Evolutionary conservation across 2,329 filamentous ascomycete species (phyloP).

Genomic region (Leptographium radiaticola): DNA sequence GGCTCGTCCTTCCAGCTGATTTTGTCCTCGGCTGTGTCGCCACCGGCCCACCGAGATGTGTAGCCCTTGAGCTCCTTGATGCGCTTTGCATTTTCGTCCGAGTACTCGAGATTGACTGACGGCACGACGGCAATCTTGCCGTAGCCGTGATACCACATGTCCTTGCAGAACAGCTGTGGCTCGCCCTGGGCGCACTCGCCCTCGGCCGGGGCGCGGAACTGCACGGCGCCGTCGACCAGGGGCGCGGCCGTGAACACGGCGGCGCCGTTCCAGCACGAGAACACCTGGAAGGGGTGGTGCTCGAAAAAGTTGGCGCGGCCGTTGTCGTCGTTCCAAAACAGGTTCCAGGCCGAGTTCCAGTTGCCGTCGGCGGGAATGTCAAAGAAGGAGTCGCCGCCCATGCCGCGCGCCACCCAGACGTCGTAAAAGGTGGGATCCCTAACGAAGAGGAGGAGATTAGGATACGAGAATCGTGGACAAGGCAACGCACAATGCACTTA

Average conservation of each 20-base stretch:
- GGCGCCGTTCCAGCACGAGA: slow-evolving; percentile 46
- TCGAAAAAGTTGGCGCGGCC: slow-evolving; percentile 20
- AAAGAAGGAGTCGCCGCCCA: slow-evolving; percentile 43
- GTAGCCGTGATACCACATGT: slow-evolving; percentile 37
- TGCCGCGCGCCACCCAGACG: slow-evolving; percentile 38
- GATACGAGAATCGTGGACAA: too few relatives aligned
- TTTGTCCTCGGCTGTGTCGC: slow-evolving; percentile 6
- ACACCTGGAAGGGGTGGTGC: slow-evolving; percentile 40
- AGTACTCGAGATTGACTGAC: slow-evolving; percentile 41
- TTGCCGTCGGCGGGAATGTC: slow-evolving; percentile 33
- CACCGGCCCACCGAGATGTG: slow-evolving; percentile 20
- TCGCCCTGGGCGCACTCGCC: slow-evolving; percentile 42
- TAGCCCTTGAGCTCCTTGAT: slow-evolving; percentile 40
- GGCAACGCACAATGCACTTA: too few relatives aligned
- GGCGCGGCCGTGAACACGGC: slow-evolving; percentile 33
- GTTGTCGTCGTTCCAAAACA: slow-evolving; percentile 37
- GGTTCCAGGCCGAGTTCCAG: slow-evolving; percentile 34
- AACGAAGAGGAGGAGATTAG: too few relatives aligned
- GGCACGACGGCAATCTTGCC: slow-evolving; percentile 43
- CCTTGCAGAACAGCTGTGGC: slow-evolving; percentile 42
- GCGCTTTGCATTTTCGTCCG: slow-evolving; percentile 26
- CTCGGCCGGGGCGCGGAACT: slow-evolving; percentile 27
- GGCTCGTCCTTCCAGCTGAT: slow-evolving; percentile 31
- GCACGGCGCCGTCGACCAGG: slow-evolving; percentile 24
- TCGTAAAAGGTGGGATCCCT: slow-evolving; percentile 40